Evolutionary conservation across 345 rosid species (phyloP), one percentile per base, ranked within the genome.

Genomic region (Lenwebbia sp.): DNA sequence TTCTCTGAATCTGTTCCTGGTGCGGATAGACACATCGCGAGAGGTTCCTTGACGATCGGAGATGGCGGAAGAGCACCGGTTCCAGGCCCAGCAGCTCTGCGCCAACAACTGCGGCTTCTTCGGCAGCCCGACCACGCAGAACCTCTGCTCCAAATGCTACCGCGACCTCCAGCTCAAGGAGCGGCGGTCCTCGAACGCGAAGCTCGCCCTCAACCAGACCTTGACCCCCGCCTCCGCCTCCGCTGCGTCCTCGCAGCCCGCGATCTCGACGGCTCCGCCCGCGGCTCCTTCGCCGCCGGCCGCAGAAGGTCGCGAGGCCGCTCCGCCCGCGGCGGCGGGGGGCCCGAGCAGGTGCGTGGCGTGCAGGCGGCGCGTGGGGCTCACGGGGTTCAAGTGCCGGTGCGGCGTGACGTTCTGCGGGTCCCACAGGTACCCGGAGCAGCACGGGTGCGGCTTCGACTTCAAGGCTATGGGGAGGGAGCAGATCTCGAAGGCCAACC

Each of bases 41-140:
- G 54, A 53, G 54, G 54, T 53, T 53, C 54, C 7, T 53, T 53
- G 81, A 26, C 41, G 49, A 83, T 53, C 84, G 12, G 55, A 51
- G n/a, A 95, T 96, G 99, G 96, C 98, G 86, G 98, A 96, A 86
- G 98, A 96, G 83, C 98, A 94, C 89, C 90, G 98, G 86, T 88
- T 92, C 60, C 98, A 92, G 86, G 94, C 95, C 11, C 98, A 86
- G 51, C 86, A 87, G 54, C 89, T 92, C 74, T 95, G 99, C 89
- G 96, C 84, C 7, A 96, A 95, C 94, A 93, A 95, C 89, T 96
- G 99, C 84, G 98, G 98, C 4, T 96, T 96, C 88, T 96, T 95
- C 74, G 99, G 99, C 10, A 85, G 92, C 86, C 94, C 96, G 58
- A 90, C 99, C 5, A 95, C 95, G 0, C 95, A 91, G 86, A 91